Evolutionary conservation across 2,329 filamentous ascomycete genomes (phyloP), one percentile per base, ranked within the genome.

Genomic region (Magnaporthiopsis incrustans): DNA sequence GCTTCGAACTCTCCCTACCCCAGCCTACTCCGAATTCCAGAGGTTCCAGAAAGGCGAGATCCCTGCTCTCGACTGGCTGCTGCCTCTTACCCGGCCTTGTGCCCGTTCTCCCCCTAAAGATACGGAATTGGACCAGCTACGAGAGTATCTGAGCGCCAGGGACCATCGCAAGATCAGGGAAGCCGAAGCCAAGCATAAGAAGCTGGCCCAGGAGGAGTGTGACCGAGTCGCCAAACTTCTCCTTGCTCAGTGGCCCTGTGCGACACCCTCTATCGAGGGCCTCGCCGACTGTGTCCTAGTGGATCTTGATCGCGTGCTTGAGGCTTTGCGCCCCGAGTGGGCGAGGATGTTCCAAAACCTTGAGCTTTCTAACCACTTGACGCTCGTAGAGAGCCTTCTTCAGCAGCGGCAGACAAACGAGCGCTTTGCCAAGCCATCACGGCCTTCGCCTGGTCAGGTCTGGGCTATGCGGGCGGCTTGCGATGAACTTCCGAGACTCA

Each of bases 301-400:
- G 0, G 69, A 83, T 65, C 27, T 75, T 8, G 53, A 66, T 0
- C 66, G 71, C 14, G 81, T 81, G 3, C 53, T 83, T 1, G 67
- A 73, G 0, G 68, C 70, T 0, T 69, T 86, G 18, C 66, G 68
- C 0, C 75, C 75, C 0, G 78, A 83, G 62, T 86, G 82, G 82
- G 66, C 71, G 5, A 76, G 79, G 0, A 68, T 83, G 0, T 78
- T 74, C n/a, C 73, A 77, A 6, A 86, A 86, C 59, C 66, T 75
- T 12, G 74, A 81, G 33, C 73, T 85, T 0, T 77, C 74, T 0
- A 57, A 70, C 0, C 79, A 85, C 67, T 65, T 85, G 0, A 64
- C 73, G 12, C 58, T 75, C 32, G 76, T 82, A 0, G 81, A 85
- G 63, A 7, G 59, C 0, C 67, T 81, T 11, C 65, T 59, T 84